Percentiles rank a stretch among this genome's conserved stretches.
Conservation (phyloP, 116 monocot genomes). For the Cymodocea nodosa region DNA sequence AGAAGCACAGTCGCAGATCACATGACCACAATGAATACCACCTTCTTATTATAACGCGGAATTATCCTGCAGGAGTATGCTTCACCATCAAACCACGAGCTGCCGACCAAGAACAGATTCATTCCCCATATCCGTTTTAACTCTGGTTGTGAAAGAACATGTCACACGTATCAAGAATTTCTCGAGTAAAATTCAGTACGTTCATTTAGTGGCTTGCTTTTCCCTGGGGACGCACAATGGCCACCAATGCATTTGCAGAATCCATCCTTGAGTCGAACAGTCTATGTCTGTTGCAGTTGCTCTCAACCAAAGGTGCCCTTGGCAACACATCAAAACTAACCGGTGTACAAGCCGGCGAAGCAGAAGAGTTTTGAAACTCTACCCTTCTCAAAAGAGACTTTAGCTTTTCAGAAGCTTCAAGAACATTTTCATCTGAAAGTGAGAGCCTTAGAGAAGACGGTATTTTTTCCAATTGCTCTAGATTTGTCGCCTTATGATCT, state of each 20-base stretch:
- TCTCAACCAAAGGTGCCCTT: neutral
- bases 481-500: neutral
- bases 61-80: neutral
- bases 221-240: neutral
- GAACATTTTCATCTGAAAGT: constrained; percentile 5
- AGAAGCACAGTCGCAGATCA: too few species aligned
- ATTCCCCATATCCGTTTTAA: neutral
- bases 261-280: neutral
- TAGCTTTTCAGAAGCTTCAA: constrained; percentile 2
- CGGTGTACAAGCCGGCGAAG: neutral
- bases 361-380: neutral
- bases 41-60: neutral
- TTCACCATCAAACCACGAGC: neutral
- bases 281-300: neutral
- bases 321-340: neutral
- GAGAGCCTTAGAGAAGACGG: constrained; percentile 3
- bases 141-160: neutral
- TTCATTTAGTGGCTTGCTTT: neutral
- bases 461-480: constrained; percentile 11
- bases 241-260: neutral
- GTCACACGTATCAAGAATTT: neutral
- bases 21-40: too few species aligned
- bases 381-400: constrained; percentile 3
- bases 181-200: neutral
- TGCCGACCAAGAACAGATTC: neutral